These are phyloP conservation scores for Candida tropicalis DNA, from an alignment of 1,139 yeast genomes.

Conservation along the genomic window DNA sequence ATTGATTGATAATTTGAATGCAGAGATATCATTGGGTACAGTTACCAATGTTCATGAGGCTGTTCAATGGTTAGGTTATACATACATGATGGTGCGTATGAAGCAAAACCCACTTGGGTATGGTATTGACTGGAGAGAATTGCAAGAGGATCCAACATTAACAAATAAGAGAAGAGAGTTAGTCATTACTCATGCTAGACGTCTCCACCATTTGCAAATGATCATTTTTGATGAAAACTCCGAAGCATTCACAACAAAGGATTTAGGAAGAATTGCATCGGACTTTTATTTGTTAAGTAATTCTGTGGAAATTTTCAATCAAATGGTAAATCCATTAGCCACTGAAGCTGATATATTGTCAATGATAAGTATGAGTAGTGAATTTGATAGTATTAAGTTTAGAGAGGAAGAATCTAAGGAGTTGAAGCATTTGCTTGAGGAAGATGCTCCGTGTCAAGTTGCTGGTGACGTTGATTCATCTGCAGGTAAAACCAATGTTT, in stretches of 20 bases:
- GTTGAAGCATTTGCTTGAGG: slow-evolving; percentile 61
- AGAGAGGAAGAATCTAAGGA: slow-evolving; percentile 88
- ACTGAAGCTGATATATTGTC: slow-evolving; percentile 92
- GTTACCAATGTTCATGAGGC: slow-evolving; percentile 96
- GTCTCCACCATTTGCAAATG: slow-evolving; percentile 87
- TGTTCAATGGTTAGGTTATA: slow-evolving; percentile 94
- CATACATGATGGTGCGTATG: slow-evolving; percentile 94
- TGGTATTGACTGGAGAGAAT: slow-evolving; percentile 88
- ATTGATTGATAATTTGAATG: slow-evolving; percentile 88
- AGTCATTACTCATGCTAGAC: slow-evolving; percentile 77
- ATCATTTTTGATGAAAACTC: slow-evolving; percentile 87
- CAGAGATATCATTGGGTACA: slow-evolving; percentile 93
- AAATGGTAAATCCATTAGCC: slow-evolving; percentile 79
- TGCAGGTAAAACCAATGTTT: slow-evolving; percentile 84
- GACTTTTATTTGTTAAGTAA: slow-evolving; percentile 87
- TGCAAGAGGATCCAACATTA: slow-evolving; percentile 80
- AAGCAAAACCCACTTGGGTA: slow-evolving; percentile 90
- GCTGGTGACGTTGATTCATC: slow-evolving; percentile 78
- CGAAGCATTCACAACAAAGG: slow-evolving; percentile 79
- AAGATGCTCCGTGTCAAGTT: slow-evolving; percentile 75
- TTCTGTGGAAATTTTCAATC: slow-evolving; percentile 87
- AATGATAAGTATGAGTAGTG: slow-evolving; percentile 90
- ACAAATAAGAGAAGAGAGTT: slow-evolving; percentile 73
- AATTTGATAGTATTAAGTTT: slow-evolving; percentile 86
- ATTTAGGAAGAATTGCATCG: slow-evolving; percentile 91